These are phyloP conservation scores for Acacia confusa DNA, from an alignment of 306 rosid species.

Conservation along the genomic window DNA sequence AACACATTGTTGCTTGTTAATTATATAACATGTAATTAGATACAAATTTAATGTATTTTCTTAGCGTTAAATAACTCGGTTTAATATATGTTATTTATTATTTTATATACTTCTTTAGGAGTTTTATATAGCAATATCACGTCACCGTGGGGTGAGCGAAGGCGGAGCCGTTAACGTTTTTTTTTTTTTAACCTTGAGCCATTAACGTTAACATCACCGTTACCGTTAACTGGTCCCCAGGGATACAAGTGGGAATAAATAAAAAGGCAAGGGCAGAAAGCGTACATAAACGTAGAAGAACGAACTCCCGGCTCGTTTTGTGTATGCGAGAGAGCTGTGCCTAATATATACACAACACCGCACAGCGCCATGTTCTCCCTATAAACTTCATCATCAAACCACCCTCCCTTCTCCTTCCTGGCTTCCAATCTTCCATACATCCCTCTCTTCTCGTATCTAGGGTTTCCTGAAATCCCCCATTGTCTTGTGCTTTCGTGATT, in stretches of 20 bases:
- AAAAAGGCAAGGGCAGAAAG: background rate
- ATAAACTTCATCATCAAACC: slow-evolving; percentile 3
- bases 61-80: too few species aligned
- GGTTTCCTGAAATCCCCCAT: slow-evolving; percentile 17
- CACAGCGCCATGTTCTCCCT: slow-evolving; percentile 17
- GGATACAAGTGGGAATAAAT: background rate
- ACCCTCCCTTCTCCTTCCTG: background rate
- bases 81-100: too few species aligned
- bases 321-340: background rate
- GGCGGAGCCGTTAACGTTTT: background rate
- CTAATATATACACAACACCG: background rate
- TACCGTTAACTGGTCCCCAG: background rate
- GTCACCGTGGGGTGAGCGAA: background rate
- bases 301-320: background rate
- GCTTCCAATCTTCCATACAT: background rate
- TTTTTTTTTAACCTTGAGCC: too few species aligned
- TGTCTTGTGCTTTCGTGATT: background rate
- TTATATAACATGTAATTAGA: too few species aligned
- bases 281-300: background rate
- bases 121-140: background rate
- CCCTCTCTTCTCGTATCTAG: background rate
- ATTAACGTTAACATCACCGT: background rate
- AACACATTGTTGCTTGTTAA: too few species aligned
- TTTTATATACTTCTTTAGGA: too few species aligned
- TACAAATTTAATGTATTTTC: too few species aligned